Base-by-base conservation (phyloP, 495 filamentous ascomycete genomes). In the Sphaerosporella brunnea region DNA sequence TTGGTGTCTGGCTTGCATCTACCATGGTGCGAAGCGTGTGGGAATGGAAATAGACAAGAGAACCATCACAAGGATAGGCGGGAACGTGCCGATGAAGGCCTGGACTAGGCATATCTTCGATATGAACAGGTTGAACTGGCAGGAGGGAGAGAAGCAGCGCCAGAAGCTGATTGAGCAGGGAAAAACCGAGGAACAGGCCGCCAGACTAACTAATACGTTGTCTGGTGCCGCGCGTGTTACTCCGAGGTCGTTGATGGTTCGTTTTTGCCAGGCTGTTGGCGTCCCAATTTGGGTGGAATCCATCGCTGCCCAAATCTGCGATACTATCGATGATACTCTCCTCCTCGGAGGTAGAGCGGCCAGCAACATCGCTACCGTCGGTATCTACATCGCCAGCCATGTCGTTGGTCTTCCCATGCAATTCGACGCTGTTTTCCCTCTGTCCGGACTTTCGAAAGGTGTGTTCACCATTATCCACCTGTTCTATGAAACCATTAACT, bases 321-420 rank as follows among this genome's bases (percentile, higher is more conserved):
- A 30, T 9, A 26, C 43, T 20, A n/a, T 46, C 15, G 1, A 13
- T 8, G 43, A 46, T 46, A 18, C 28, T 9, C 24, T 18, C 8
- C 11, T 25, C 24, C 20, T 46, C 11, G 26, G 16, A 2, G 13
- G 10, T 15, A 46, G 43, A 21, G 20, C 4, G 8, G 18, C 24
- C 8, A 15, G 13, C 1, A 46, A 46, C 13, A 26, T 46, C 20
- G 43, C 43, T 13, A 23, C 43, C n/a, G 10, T n/a, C n/a, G 10
- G 8, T 46, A 9, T 46, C 8, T 46, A 46, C 43, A 7, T 46
- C 11, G 24, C 20, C 20, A 11, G 40, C 21, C 40, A 43, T 18
- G 13, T 43, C 5, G 18, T 43, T 10, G 20, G 40, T 2, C 9
- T 13, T 13, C 40, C 40, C 13, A 43, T 2, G 40, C 9, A 19